A percentile compares a stretch with the other conserved stretches of the same genome.
phyloP scores from a whole-genome alignment of 2,329 filamentous ascomycete genomes.

The Neospermospora avenae region DNA sequence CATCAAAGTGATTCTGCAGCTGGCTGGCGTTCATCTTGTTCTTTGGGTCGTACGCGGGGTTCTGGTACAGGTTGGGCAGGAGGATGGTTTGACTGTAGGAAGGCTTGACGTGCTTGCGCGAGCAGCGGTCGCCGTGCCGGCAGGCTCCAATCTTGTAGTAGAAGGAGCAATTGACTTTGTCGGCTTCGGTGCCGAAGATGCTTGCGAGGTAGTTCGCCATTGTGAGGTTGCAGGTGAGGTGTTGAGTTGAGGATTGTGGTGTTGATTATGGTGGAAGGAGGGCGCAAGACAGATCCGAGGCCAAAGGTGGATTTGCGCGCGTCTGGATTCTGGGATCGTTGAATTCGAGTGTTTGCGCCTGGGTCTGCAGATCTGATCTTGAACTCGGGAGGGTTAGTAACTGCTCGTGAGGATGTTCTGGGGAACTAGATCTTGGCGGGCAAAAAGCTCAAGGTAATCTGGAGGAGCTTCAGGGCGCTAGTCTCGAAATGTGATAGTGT shows the following conservation, averaged over 20 bases:
- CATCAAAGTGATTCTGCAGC: conserved; percentile 98
- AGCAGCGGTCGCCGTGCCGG: conserved; percentile 96
- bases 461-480: conserved; percentile 6
- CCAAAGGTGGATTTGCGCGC: background rate
- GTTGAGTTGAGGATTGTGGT: background rate
- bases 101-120: conserved; percentile 97
- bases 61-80: conserved; percentile 98
- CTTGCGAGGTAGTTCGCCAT: conserved; percentile 99
- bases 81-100: conserved; percentile 97
- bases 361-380: background rate
- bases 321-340: background rate
- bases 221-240: background rate
- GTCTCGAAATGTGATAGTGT: conserved; percentile 1
- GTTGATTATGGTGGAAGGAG: too few relatives aligned
- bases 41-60: conserved; percentile 94
- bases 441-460: conserved; percentile 16
- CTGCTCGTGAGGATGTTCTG: conserved; percentile 3
- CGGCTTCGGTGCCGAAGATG: conserved; percentile 99
- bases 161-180: conserved; percentile 99
- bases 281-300: background rate
- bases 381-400: background rate
- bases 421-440: background rate
- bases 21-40: conserved; percentile 95
- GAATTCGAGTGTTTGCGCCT: background rate
- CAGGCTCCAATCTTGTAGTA: conserved; percentile 99